These are phyloP conservation scores for Xylaria venustula DNA, from an alignment of 495 filamentous ascomycete genomes.

Conservation along the genomic window DNA sequence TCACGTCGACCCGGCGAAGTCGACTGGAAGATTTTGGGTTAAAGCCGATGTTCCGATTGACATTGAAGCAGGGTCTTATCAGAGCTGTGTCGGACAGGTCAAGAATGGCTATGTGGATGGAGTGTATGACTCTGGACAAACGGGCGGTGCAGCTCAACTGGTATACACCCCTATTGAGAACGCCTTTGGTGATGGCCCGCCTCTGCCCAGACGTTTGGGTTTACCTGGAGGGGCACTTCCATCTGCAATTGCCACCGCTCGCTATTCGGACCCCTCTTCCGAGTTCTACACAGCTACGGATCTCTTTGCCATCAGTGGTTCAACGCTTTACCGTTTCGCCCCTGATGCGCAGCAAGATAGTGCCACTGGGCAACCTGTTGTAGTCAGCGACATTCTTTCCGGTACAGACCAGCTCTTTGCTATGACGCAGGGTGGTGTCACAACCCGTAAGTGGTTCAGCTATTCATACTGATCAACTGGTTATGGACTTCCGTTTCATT, in stretches of 20 bases:
- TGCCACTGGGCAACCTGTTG: neutral
- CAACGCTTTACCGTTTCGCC: constrained; percentile 6
- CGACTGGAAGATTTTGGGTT: neutral
- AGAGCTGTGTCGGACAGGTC: constrained; percentile 5
- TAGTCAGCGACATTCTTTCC: neutral
- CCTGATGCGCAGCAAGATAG: neutral
- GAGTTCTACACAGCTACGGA: constrained; percentile 6
- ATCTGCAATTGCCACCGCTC: constrained; percentile 8
- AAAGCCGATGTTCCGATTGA: neutral
- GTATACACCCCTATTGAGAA: constrained; percentile 5
- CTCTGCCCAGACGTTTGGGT: neutral
- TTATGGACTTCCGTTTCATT: too few species aligned
- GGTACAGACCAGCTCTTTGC: constrained; percentile 8
- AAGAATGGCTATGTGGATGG: constrained; percentile 2
- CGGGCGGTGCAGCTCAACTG: constrained; percentile 2
- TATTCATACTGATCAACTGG: too few species aligned
- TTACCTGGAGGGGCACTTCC: neutral
- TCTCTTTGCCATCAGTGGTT: constrained; percentile 3
- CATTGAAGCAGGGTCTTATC: constrained; percentile 2
- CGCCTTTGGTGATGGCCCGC: neutral
- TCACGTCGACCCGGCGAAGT: neutral
- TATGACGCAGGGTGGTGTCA: neutral
- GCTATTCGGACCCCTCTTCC: neutral
- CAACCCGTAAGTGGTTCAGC: constrained; percentile 5
- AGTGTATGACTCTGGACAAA: neutral